Percentiles rank a stretch among this genome's conserved stretches.
phyloP scores from a whole-genome alignment of 2,329 filamentous ascomycete genomes.

The Microcyclospora tardicrescens region DNA sequence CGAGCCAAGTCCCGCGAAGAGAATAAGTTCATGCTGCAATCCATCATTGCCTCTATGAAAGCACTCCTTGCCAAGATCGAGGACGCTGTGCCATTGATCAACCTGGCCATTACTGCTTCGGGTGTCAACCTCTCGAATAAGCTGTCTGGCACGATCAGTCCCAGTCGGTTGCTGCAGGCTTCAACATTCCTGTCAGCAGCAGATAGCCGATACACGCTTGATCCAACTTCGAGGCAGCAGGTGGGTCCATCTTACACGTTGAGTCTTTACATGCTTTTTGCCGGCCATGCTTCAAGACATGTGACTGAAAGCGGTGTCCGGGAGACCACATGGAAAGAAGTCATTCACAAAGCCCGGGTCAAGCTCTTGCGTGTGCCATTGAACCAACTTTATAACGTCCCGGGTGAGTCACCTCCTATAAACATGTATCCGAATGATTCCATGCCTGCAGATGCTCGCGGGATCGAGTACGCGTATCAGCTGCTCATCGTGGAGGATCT shows the following conservation, averaged over 20 bases:
- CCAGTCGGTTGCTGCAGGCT: conserved; percentile 79
- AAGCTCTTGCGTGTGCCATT: conserved; percentile 62
- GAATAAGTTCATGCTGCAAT: conserved; percentile 51
- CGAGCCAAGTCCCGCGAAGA: conserved; percentile 40
- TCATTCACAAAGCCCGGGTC: conserved; percentile 81
- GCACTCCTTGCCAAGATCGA: conserved; percentile 67
- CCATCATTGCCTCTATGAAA: conserved; percentile 64
- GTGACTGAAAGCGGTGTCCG: conserved; percentile 45
- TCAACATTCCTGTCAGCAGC: conserved; percentile 81
- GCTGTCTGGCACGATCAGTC: conserved; percentile 71
- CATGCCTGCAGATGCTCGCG: conserved; percentile 13
- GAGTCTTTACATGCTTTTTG: conserved; percentile 91
- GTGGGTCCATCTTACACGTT: conserved; percentile 78
- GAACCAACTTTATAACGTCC: conserved; percentile 36
- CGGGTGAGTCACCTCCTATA: conserved; percentile 14
- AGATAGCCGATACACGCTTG: conserved; percentile 65
- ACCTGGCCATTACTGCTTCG: conserved; percentile 85
- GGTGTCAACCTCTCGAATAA: conserved; percentile 74
- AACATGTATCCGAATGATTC: conserved; percentile 23
- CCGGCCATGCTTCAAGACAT: conserved; percentile 53
- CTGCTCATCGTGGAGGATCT: conserved; percentile 73
- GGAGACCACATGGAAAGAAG: conserved; percentile 82
- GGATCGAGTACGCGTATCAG: conserved; percentile 63
- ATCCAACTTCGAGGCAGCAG: conserved; percentile 53
- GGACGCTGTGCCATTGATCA: conserved; percentile 80